phyloP scores from a whole-genome alignment of 2,329 filamentous ascomycete genomes.

The Xylariaceae sp. region DNA sequence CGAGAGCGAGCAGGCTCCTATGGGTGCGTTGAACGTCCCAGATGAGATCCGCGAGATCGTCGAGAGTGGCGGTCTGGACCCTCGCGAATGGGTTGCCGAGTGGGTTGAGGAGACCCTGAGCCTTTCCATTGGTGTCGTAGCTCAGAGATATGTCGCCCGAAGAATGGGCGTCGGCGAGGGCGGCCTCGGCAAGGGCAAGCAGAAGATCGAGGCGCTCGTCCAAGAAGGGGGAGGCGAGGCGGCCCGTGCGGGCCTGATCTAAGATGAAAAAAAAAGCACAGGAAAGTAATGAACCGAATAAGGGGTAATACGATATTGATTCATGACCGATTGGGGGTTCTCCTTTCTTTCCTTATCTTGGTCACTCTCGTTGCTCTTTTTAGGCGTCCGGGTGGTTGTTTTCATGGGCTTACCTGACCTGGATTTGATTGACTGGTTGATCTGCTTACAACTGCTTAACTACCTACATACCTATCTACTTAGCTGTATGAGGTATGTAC shows the following conservation, averaged over 20 bases:
- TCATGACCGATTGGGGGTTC: too few relatives aligned
- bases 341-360: not conserved
- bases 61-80: constrained; percentile 69
- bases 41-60: constrained; percentile 86
- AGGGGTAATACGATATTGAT: too few relatives aligned
- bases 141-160: constrained; percentile 89
- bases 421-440: not conserved
- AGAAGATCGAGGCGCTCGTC: constrained; percentile 50
- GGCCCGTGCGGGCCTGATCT: constrained; percentile 53
- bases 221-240: constrained; percentile 55
- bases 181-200: constrained; percentile 56
- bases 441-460: not conserved
- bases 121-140: constrained; percentile 75
- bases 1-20: constrained; percentile 37
- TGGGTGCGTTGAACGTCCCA: constrained; percentile 48
- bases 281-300: not conserved
- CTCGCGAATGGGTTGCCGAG: constrained; percentile 93
- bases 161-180: constrained; percentile 95
- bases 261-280: not conserved
- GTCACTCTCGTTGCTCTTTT: not conserved
- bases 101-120: constrained; percentile 88
- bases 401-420: not conserved
- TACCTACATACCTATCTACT: too few relatives aligned
- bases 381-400: not conserved
- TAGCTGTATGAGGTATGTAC: too few relatives aligned